These are phyloP conservation scores for Sarocladium strictum DNA, from an alignment of 2,329 filamentous ascomycete genomes.

Conservation along the genomic window DNA sequence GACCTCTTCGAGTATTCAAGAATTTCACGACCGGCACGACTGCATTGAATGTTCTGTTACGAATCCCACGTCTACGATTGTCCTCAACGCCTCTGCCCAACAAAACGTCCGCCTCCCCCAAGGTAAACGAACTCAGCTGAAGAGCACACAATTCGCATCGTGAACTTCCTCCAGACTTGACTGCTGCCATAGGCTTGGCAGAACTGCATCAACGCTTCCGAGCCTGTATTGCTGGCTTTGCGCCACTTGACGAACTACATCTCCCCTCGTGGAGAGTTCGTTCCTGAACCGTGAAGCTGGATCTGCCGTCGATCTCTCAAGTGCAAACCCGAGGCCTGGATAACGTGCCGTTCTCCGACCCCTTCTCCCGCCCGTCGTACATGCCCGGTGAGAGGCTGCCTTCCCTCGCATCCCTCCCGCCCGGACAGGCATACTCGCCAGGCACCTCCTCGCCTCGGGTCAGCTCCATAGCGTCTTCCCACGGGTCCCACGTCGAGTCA, in stretches of 20 bases:
- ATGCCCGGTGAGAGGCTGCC: slow-evolving; percentile 64
- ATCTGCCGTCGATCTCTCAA: slow-evolving; percentile 82
- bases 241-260: not conserved
- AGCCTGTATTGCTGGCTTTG: not conserved
- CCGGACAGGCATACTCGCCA: slow-evolving; percentile 64
- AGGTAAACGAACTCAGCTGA: not conserved
- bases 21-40: slow-evolving; percentile 20
- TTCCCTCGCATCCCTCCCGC: slow-evolving; percentile 62
- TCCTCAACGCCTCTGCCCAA: not conserved
- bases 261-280: slow-evolving; percentile 7
- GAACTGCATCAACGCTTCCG: not conserved
- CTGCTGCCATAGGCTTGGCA: not conserved
- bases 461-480: slow-evolving; percentile 63
- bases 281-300: slow-evolving; percentile 73
- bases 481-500: slow-evolving; percentile 44
- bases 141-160: not conserved
- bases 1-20: slow-evolving; percentile 10
- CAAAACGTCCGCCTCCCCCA: not conserved
- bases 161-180: not conserved
- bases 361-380: slow-evolving; percentile 61
- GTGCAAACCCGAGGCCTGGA: slow-evolving; percentile 72
- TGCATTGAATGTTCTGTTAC: slow-evolving; percentile 22
- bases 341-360: slow-evolving; percentile 66
- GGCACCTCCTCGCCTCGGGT: slow-evolving; percentile 70
- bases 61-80: slow-evolving; percentile 19